Evolutionary conservation across 2,329 filamentous ascomycete species (phyloP).

Genomic region (Ceratocystis cubensis): DNA sequence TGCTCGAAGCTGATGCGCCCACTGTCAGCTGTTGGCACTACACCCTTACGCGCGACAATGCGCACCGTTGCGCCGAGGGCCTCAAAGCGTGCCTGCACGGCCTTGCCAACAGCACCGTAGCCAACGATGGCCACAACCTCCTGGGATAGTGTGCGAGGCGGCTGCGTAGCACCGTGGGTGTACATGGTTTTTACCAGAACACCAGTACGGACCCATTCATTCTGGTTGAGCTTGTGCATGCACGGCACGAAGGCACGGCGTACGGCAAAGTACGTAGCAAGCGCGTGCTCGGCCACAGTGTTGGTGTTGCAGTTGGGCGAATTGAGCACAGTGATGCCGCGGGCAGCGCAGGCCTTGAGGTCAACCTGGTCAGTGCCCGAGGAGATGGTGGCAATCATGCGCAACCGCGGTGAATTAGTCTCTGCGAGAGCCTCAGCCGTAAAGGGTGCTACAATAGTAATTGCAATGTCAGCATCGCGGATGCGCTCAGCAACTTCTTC

Average conservation of each 20-base stretch:
- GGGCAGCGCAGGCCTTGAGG: slow-evolving; percentile 55
- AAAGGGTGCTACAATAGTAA: slow-evolving; percentile 24
- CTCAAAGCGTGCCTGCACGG: slow-evolving; percentile 6
- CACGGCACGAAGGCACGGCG: slow-evolving; percentile 19
- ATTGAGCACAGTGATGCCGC: slow-evolving; percentile 70
- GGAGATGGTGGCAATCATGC: slow-evolving; percentile 21
- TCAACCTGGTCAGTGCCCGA: slow-evolving; percentile 78
- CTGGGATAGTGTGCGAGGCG: slow-evolving; percentile 12
- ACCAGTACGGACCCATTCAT: slow-evolving; percentile 8
- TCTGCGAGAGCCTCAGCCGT: slow-evolving; percentile 17
- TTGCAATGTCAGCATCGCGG: slow-evolving; percentile 25
- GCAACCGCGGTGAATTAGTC: slow-evolving; percentile 23
- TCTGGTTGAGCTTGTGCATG: slow-evolving; percentile 3
- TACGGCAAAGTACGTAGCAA: slow-evolving; percentile 55
- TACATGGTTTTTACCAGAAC: slow-evolving; percentile 10
- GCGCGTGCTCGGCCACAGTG: slow-evolving; percentile 66
- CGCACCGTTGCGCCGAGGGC: slow-evolving; percentile 8
- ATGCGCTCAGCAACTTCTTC: slow-evolving; percentile 19
- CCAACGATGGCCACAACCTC: slow-evolving; percentile 14
- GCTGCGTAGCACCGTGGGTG: background rate
- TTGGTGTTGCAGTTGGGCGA: slow-evolving; percentile 68
- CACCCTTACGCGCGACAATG: slow-evolving; percentile 14
- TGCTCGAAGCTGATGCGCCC: slow-evolving; percentile 28
- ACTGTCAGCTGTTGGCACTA: background rate
- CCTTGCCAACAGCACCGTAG: slow-evolving; percentile 15